Conservation (phyloP, 345 rosid genomes). For the Litchi chinensis region DNA sequence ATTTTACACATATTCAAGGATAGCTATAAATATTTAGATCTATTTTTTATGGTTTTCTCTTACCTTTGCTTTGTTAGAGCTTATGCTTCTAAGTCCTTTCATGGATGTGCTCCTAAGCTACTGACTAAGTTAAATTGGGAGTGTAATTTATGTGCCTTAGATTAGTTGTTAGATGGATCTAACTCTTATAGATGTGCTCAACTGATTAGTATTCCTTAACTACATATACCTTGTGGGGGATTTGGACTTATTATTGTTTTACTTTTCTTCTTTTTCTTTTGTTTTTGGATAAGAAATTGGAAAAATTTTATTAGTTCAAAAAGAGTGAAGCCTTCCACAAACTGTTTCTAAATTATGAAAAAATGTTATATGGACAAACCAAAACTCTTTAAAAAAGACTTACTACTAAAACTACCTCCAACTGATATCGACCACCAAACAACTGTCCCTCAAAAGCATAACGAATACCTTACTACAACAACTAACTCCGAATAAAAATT, state of each 20-base stretch:
- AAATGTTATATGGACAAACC: no score
- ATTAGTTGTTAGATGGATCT: background rate
- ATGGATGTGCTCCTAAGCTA: background rate
- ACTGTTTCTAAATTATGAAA: no score
- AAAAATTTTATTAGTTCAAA: no score
- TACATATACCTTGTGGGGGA: background rate
- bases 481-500: no score
- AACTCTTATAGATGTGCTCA: background rate
- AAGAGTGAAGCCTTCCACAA: no score
- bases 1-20: background rate
- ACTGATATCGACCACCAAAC: no score
- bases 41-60: background rate
- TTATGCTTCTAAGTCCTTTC: background rate
- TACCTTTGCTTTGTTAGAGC: background rate
- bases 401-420: no score
- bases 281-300: no score
- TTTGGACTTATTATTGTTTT: background rate
- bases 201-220: background rate
- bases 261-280: no score
- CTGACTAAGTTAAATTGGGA: background rate
- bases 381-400: no score
- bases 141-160: background rate
- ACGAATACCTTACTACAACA: no score
- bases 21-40: background rate
- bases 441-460: no score